These are phyloP conservation scores for Kalanchoe fedtschenkoi DNA, from an alignment of 164 flowering plant genomes.

Conservation along the genomic window DNA sequence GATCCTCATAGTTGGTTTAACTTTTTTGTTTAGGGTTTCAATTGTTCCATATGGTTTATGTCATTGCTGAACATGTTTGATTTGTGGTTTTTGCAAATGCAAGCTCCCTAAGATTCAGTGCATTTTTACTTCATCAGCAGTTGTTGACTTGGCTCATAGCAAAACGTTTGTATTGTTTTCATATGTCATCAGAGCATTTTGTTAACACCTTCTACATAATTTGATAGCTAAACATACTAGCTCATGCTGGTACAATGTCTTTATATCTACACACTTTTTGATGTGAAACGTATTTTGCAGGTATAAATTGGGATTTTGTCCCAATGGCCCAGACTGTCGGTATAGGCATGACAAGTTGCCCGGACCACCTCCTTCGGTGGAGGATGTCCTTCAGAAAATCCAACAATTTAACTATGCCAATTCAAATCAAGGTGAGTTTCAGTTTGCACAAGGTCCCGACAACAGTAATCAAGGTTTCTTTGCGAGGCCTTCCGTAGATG, in stretches of 20 bases:
- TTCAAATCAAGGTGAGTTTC: slow-evolving; percentile 56
- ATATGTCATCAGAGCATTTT: no score
- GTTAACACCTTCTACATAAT: no score
- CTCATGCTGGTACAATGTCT: not conserved
- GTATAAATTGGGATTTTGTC: slow-evolving; percentile 98
- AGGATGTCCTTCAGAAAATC: slow-evolving; percentile 94
- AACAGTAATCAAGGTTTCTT: slow-evolving; percentile 33
- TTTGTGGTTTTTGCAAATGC: no score
- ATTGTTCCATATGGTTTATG: no score
- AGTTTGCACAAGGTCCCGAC: slow-evolving; percentile 35
- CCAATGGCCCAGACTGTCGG: slow-evolving; percentile 96
- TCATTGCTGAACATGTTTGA: no score
- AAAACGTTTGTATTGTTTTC: no score
- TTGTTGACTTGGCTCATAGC: no score
- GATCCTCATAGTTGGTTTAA: no score
- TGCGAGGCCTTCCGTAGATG: slow-evolving; percentile 37
- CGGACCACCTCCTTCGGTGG: slow-evolving; percentile 94
- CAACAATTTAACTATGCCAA: slow-evolving; percentile 55
- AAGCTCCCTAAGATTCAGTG: no score
- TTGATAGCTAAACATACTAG: no score
- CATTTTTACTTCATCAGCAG: no score
- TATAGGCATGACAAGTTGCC: slow-evolving; percentile 93
- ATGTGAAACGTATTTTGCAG: slow-evolving; percentile 28
- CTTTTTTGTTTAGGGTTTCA: no score
- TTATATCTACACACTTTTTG: not conserved